A percentile compares a stretch with the other conserved stretches of the same genome.
Conservation (phyloP, 2,329 filamentous ascomycete genomes). For the Tolypocladium tundrense region DNA sequence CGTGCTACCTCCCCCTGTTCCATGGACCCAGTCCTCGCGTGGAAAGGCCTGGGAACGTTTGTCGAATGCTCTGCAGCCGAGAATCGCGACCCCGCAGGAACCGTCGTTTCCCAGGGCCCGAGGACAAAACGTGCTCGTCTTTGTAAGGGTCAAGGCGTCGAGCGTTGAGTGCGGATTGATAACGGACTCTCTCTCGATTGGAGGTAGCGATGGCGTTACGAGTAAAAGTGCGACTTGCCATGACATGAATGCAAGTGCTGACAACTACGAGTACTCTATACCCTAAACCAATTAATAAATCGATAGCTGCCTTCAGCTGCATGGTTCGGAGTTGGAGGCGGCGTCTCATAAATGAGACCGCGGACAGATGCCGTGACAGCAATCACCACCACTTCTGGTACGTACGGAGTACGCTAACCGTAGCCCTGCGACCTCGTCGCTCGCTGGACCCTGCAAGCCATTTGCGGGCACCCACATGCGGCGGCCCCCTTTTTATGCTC, state of each 20-base stretch:
- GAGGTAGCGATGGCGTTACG: too few relatives aligned
- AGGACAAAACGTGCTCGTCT: neutral
- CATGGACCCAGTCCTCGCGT: neutral
- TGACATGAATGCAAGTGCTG: neutral
- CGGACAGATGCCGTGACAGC: neutral
- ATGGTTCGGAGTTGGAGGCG: neutral
- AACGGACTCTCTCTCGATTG: too few relatives aligned
- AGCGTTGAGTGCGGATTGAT: too few relatives aligned
- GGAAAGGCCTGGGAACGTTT: neutral
- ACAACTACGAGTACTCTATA: neutral
- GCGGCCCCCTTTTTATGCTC: neutral
- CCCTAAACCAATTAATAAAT: neutral
- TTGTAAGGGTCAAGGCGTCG: neutral
- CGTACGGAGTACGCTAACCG: neutral
- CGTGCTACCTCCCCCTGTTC: neutral
- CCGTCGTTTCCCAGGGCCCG: neutral
- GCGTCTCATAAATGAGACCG: neutral
- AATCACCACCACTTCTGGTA: too few relatives aligned
- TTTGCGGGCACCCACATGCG: neutral
- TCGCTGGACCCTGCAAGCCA: neutral
- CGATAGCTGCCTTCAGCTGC: neutral
- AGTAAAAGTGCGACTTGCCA: too few relatives aligned
- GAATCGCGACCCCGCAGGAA: neutral
- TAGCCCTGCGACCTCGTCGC: neutral
- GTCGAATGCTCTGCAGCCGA: neutral